phyloP scores from a whole-genome alignment of 768 basidiomycete genomes.

The Hebeloma cylindrosporum region DNA sequence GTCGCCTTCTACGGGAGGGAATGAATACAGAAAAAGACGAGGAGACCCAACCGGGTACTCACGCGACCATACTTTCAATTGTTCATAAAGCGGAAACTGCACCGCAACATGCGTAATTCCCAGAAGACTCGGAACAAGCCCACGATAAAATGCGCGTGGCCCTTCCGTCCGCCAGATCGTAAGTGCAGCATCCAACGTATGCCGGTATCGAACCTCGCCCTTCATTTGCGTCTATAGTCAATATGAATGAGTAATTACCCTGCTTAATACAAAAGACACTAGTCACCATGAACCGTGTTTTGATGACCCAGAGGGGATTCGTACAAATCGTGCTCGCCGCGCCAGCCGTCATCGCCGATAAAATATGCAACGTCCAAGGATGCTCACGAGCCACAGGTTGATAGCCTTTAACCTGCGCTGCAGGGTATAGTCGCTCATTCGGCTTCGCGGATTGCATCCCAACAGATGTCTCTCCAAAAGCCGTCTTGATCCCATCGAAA shows the following conservation, averaged over 20 bases:
- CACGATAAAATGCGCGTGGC: constrained; percentile 86
- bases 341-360: constrained; percentile 95
- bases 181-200: constrained; percentile 85
- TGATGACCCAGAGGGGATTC: constrained; percentile 98
- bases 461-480: constrained; percentile 68
- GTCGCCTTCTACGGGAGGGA: constrained; percentile 40
- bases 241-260: constrained; percentile 6
- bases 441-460: constrained; percentile 25
- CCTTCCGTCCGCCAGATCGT: constrained; percentile 94
- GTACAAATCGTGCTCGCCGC: constrained; percentile 91
- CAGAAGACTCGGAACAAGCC: constrained; percentile 87
- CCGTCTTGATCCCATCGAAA: constrained; percentile 91
- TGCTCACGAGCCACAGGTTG: constrained; percentile 80
- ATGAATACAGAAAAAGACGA: constrained; percentile 8
- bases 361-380: constrained; percentile 84
- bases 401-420: constrained; percentile 83
- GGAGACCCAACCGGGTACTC: constrained; percentile 36
- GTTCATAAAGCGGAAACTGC: constrained; percentile 96
- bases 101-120: constrained; percentile 96
- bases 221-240: constrained; percentile 76
- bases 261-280: constrained; percentile 9
- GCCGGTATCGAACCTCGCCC: constrained; percentile 76
- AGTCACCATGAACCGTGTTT: constrained; percentile 98
- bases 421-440: constrained; percentile 66
- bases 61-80: constrained; percentile 86